These are phyloP conservation scores for Beta lomatogona DNA, from an alignment of 179 eudicot species.

Conservation along the genomic window DNA sequence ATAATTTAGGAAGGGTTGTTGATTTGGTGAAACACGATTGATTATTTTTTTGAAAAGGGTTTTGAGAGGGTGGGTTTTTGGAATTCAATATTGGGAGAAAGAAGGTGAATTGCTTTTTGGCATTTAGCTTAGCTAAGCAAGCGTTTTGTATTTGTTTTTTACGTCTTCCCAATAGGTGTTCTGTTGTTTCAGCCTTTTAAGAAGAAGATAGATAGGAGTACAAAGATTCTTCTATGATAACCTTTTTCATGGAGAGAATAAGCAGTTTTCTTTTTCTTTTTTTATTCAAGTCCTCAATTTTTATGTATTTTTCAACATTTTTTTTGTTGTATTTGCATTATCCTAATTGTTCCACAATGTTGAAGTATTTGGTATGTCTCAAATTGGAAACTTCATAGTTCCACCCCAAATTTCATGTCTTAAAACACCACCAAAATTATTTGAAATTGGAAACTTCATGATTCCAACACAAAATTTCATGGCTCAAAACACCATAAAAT, in stretches of 20 bases:
- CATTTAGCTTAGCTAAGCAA: constrained; percentile 25
- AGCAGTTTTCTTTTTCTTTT: constrained; percentile 3
- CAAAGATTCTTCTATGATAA: constrained; percentile 33
- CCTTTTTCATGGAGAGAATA: constrained; percentile 15
- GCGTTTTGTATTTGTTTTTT: constrained; percentile 27
- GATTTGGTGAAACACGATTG: constrained; percentile 20
- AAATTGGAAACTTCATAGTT: not conserved
- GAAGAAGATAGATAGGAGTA: constrained; percentile 18
- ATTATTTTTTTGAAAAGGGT: not conserved
- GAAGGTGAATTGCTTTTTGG: constrained; percentile 35
- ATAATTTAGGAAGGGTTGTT: not conserved
- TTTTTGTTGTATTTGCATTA: constrained; percentile 11
- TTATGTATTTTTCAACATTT: constrained; percentile 13
- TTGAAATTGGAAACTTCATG: not conserved
- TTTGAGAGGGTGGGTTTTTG: not conserved
- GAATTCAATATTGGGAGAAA: constrained; percentile 25
- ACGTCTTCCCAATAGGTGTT: constrained; percentile 30
- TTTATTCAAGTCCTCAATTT: not conserved
- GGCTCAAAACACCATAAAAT: not conserved
- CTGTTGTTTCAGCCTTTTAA: constrained; percentile 35
- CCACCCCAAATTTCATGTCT: not conserved
- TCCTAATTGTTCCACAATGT: constrained; percentile 10
- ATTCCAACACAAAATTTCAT: not conserved
- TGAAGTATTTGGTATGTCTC: not conserved
- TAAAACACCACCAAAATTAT: not conserved